A percentile compares a stretch with the other conserved stretches of the same genome.
phyloP scores from a whole-genome alignment of 352 stramenopile genomes.

The Phytophthora capsici region DNA sequence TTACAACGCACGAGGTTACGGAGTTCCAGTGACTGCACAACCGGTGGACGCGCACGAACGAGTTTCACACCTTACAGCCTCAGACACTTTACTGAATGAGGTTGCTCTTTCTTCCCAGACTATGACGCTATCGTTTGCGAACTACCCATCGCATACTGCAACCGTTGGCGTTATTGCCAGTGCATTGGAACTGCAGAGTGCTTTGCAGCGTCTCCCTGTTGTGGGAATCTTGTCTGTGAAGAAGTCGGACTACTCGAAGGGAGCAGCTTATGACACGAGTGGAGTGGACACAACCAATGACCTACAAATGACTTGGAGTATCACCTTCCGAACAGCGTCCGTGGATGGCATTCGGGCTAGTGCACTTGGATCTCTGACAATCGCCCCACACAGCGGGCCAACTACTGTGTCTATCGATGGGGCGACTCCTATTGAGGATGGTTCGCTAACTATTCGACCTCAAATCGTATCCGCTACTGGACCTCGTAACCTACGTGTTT shows the following conservation, averaged over 20 bases:
- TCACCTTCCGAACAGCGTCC: conserved; percentile 73
- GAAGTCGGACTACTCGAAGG: conserved; percentile 68
- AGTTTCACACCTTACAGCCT: conserved; percentile 53
- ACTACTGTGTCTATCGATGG: conserved; percentile 50
- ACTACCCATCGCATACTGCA: conserved; percentile 48
- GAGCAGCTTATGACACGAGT: conserved; percentile 56
- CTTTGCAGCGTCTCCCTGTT: conserved; percentile 53
- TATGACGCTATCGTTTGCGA: conserved; percentile 65
- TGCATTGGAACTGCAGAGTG: conserved; percentile 56
- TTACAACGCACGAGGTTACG: conserved; percentile 83
- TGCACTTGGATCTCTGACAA: conserved; percentile 47
- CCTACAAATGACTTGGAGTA: conserved; percentile 74
- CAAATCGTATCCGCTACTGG: conserved; percentile 54
- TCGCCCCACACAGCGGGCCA: conserved; percentile 30
- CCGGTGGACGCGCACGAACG: conserved; percentile 61
- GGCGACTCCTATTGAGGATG: conserved; percentile 21
- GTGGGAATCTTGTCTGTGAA: conserved; percentile 67
- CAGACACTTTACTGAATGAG: conserved; percentile 37
- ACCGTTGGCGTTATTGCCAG: conserved; percentile 59
- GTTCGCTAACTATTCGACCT: conserved; percentile 44
- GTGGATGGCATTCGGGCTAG: conserved; percentile 58
- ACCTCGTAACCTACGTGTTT: conserved; percentile 58
- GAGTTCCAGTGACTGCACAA: conserved; percentile 48
- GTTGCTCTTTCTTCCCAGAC: conserved; percentile 43
- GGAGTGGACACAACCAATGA: conserved; percentile 42